phyloP scores from a whole-genome alignment of 495 filamentous ascomycete species.

The Aspergillus asperescens region DNA sequence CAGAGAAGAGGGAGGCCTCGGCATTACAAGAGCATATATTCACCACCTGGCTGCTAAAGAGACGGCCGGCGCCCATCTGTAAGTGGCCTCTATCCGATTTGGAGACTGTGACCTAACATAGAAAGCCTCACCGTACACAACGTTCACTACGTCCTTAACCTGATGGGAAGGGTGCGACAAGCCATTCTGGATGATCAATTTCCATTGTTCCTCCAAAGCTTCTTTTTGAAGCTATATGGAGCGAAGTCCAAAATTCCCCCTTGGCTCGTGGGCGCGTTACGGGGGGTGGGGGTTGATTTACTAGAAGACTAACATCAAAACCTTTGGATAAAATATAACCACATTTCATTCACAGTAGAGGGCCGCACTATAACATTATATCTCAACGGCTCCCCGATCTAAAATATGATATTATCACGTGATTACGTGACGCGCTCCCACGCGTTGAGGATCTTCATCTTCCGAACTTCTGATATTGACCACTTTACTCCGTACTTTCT shows the following conservation, averaged over 20 bases:
- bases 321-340: background rate
- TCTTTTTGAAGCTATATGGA: constrained; percentile 71
- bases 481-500: background rate
- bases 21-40: constrained; percentile 82
- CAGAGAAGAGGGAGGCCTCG: constrained; percentile 63
- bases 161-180: constrained; percentile 70
- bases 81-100: constrained; percentile 15
- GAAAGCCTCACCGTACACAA: constrained; percentile 84
- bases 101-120: constrained; percentile 13
- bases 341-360: too few relatives aligned
- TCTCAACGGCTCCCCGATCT: too few relatives aligned
- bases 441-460: background rate
- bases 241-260: constrained; percentile 62
- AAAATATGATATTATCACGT: constrained; percentile 16
- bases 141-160: constrained; percentile 76
- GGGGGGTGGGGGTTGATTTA: constrained; percentile 80
- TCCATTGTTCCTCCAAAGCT: constrained; percentile 70
- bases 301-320: constrained; percentile 31
- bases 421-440: constrained; percentile 25
- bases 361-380: too few relatives aligned
- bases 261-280: constrained; percentile 84
- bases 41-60: constrained; percentile 91
- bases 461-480: background rate
- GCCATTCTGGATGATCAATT: constrained; percentile 80
- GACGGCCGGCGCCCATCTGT: constrained; percentile 89